phyloP scores from a whole-genome alignment of 2,329 filamentous ascomycete species.

The Monilinia aucupariae region DNA sequence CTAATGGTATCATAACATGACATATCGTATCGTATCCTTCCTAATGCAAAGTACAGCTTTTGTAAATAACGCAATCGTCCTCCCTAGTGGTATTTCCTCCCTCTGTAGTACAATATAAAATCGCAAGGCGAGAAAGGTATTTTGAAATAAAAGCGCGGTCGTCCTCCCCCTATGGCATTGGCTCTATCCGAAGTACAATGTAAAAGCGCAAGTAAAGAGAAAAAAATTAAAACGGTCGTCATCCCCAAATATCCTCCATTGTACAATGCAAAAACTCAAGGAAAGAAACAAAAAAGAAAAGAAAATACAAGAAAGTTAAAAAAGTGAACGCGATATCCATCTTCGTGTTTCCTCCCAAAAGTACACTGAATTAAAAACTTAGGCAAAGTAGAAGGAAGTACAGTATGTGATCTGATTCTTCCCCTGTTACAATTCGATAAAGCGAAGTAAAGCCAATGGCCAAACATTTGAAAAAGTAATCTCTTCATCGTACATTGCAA shows the following conservation, averaged over 20 bases:
- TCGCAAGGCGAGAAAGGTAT: not conserved
- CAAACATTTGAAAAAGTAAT: not conserved
- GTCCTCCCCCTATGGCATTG: not conserved
- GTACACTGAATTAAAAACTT: not conserved
- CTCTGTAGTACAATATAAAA: not conserved
- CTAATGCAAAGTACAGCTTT: not conserved
- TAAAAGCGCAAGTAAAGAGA: not conserved
- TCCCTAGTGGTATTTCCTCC: not conserved
- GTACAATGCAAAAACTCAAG: not conserved
- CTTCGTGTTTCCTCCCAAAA: not conserved
- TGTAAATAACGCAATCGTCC: not conserved
- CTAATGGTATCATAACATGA: conserved; percentile 5
- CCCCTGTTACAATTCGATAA: not conserved
- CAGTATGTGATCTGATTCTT: not conserved
- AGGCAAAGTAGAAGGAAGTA: not conserved
- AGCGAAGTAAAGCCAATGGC: not conserved
- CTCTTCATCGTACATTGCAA: not conserved
- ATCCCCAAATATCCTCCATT: too few species aligned
- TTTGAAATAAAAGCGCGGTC: not conserved
- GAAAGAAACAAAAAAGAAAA: not conserved
- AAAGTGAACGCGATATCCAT: not conserved
- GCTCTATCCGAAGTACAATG: not conserved
- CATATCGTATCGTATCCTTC: not conserved
- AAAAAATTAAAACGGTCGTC: too few species aligned
- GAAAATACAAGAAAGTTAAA: too few species aligned